Evolutionary conservation across 495 filamentous ascomycete genomes (phyloP), one percentile per base, ranked within the genome.

Genomic region (Hapsidospora chrysogenum): DNA sequence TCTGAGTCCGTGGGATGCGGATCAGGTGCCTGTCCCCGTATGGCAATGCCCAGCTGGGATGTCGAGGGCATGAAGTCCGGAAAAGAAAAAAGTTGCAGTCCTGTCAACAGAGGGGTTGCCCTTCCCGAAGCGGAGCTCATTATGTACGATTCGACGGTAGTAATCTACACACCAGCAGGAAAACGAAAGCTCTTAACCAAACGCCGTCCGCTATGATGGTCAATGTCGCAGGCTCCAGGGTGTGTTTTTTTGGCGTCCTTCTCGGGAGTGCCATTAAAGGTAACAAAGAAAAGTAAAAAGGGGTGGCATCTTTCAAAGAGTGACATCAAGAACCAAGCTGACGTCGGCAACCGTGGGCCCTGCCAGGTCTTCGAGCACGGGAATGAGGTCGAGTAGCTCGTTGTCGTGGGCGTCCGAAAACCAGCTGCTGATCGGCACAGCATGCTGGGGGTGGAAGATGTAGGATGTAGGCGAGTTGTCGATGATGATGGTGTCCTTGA

Each of bases 391-490:
- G 47, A 99, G 68, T 39, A 99, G 72, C 66, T 99, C 89, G 57
- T 99, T 99, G 63, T 99, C 89, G 58, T 99, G 89, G 38, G 92
- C 89, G 61, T 99, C 89, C 48, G 86, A 95, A 64, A 99, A 99
- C 89, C 89, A 99, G 69, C 87, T 95, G 70, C 87, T 95, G 61
- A 99, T 99, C 16, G 89, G 89, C 30, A 99, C 89, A 38, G 89
- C 89, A 56, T 99, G 89, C 63, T 99, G 87, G 10, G 92, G 89
- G 47, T 99, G 89, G 66, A 99, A 99, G 49, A 96, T 96, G 59
- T 99, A 99, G 15, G 86, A 94, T 11, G 92, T 99, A 13, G 89
- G 92, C 16, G 89, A 96, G 58, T 99, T 99, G 61, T 99, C 89
- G 49, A 99, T 99, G 52, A 99, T 99, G 51, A 99, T 99, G 2